Evolutionary conservation across 768 basidiomycete species (phyloP).

Genomic region (Tylopilus balloui): DNA sequence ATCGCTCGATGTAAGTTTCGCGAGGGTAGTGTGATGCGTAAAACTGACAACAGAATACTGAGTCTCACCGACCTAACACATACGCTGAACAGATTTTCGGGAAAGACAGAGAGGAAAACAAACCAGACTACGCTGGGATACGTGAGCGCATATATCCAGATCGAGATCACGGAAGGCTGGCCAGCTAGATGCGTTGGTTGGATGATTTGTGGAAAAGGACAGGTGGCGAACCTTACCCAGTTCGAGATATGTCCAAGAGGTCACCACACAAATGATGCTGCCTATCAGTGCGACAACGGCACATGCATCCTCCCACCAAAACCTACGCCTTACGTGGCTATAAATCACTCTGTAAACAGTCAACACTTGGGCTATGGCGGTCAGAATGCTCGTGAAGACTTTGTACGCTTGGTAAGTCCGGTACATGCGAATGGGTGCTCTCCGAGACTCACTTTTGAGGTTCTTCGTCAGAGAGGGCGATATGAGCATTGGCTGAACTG

Average conservation of each 20-base stretch:
- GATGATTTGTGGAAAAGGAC: not conserved
- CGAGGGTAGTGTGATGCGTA: not conserved
- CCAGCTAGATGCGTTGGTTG: not conserved
- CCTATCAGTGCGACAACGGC: not conserved
- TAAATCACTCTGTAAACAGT: not conserved
- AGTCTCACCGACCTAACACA: not conserved
- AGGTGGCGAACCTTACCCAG: not conserved
- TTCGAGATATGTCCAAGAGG: not conserved
- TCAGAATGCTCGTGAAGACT: not conserved
- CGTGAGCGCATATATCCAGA: not conserved
- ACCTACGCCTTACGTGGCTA: not conserved
- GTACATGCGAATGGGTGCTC: not conserved
- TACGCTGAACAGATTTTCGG: not conserved
- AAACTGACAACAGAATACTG: not conserved
- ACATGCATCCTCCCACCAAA: not conserved
- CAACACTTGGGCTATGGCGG: not conserved
- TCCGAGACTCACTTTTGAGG: not conserved
- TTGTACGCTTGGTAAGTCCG: not conserved
- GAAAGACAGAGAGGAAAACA: not conserved
- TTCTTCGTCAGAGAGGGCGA: not conserved
- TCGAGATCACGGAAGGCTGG: not conserved
- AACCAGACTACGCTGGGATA: not conserved
- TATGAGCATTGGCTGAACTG: not conserved
- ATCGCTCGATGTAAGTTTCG: not conserved
- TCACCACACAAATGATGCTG: not conserved